Evolutionary conservation across 1,139 yeast species (phyloP), one percentile per base, ranked within the genome.

Genomic region (Dujonia santamariae): DNA sequence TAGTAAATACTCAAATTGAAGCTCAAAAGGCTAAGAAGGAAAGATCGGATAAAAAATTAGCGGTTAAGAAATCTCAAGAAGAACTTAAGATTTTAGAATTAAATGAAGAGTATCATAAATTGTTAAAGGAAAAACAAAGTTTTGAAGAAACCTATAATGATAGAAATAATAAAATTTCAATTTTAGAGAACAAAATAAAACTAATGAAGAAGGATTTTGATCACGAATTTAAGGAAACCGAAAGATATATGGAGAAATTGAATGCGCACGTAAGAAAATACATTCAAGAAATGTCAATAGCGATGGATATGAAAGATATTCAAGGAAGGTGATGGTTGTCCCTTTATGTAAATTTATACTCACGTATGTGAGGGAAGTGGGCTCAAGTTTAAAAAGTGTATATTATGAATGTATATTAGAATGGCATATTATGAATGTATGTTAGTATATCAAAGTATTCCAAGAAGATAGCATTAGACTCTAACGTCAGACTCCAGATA

Each of bases 11-110:
- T 37, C 85, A 80, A 49, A 57, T 81, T 24, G 62, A 63, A 20
- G 71, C 64, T 43, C 65, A 71, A 22, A 71, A 70, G 37, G 85
- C 80, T 29, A 79, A 81, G 41, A 66, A 75, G 12, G 59, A 54
- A 14, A 67, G 80, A 34, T 59, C 77, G 9, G 62, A 67, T 28
- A 64, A 63, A 12, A 80, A 73, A 44, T 67, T 17, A 7, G 26
- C 8, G 6, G 8, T 25, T 9, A 29, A 24, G 18, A 7, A 16
- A 15, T 14, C 18, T 9, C 32, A 15, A 18, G 32, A 22, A 19
- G 14, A 29, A n/a, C 7, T 9, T 20, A 18, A 27, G 18, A 15
- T 27, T 4, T 9, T 17, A 21, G 21, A 27, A 21, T 21, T 27
- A 4, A 21, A 15, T 4, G 26, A 17, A 6, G 20, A 29, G 18